Conservation (phyloP, 805 yeast genomes). For the Starmerella stigmatis region DNA sequence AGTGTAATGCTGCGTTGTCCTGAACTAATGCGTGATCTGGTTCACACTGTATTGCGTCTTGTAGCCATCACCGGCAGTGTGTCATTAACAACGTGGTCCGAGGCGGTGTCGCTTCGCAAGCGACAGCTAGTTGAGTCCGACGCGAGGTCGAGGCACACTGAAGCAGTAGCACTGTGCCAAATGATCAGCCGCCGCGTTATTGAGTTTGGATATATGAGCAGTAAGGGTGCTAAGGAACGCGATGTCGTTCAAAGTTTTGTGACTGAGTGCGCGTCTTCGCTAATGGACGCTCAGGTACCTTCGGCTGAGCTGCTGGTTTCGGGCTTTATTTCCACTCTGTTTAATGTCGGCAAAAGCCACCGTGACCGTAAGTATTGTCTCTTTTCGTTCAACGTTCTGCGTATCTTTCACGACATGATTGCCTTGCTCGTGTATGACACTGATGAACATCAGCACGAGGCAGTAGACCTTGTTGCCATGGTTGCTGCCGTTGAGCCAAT, state of each 20-base stretch:
- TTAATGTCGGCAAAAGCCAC: constrained; percentile 2
- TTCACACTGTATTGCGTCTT: constrained; percentile 7
- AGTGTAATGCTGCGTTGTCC: constrained; percentile 1
- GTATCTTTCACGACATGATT: constrained; percentile 3
- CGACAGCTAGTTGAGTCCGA: constrained; percentile 6
- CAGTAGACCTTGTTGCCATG: background rate
- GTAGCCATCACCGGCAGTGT: constrained; percentile 14
- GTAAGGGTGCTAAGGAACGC: background rate
- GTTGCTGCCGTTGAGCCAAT: background rate
- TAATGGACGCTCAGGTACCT: constrained; percentile 11
- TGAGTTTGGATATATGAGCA: constrained; percentile 3
- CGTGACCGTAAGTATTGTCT: constrained; percentile 9
- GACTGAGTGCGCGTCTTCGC: background rate
- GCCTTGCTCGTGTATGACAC: background rate
- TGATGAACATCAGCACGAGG: too few species aligned
- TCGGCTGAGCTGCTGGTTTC: constrained; percentile 17
- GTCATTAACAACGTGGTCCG: constrained; percentile 5
- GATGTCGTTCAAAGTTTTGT: background rate
- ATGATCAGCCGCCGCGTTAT: constrained; percentile 15
- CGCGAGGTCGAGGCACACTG: background rate
- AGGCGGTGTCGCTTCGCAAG: constrained; percentile 7
- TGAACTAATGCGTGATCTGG: background rate
- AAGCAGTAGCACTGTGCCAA: constrained; percentile 6
- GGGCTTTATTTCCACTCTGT: constrained; percentile 7
- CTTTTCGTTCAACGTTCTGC: constrained; percentile 10